Conservation (phyloP, 2,329 filamentous ascomycete species). For the Myriosclerotinia curreyana region DNA sequence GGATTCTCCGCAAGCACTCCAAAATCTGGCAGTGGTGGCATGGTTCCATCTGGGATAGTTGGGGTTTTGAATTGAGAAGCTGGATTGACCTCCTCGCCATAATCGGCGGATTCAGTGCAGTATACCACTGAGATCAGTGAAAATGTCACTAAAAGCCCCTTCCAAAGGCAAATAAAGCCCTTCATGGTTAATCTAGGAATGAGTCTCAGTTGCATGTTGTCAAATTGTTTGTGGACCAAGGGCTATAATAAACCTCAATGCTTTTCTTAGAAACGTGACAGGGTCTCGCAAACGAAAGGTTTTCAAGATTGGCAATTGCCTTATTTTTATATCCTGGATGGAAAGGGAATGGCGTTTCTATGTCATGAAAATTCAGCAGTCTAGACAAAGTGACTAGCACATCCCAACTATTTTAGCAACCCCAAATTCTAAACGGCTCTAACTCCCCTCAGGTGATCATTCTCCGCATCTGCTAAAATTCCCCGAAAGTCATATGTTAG, state of each 20-base stretch:
- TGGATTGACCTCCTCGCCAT: slow-evolving; percentile 23
- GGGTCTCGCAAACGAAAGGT: not conserved
- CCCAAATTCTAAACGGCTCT: too few relatives aligned
- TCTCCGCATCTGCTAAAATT: not conserved
- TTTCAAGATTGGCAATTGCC: not conserved
- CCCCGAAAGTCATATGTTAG: too few relatives aligned
- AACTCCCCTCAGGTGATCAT: too few relatives aligned
- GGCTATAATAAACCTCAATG: too few relatives aligned
- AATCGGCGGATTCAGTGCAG: not conserved
- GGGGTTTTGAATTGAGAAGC: slow-evolving; percentile 21
- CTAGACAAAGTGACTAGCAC: too few relatives aligned
- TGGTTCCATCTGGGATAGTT: slow-evolving; percentile 20
- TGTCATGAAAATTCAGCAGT: too few relatives aligned
- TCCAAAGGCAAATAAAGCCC: not conserved
- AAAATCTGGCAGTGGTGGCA: slow-evolving; percentile 15
- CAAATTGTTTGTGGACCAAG: not conserved
- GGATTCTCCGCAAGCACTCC: slow-evolving; percentile 18
- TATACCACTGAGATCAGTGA: too few relatives aligned
- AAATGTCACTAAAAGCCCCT: not conserved
- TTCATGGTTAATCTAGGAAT: not conserved
- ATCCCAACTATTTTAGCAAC: too few relatives aligned
- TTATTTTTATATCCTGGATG: too few relatives aligned
- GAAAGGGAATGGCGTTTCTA: too few relatives aligned
- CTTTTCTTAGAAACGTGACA: not conserved
- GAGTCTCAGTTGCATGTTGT: not conserved